These are phyloP conservation scores for Fusarium kyushuense DNA, from an alignment of 2,329 filamentous ascomycete genomes.

Conservation along the genomic window DNA sequence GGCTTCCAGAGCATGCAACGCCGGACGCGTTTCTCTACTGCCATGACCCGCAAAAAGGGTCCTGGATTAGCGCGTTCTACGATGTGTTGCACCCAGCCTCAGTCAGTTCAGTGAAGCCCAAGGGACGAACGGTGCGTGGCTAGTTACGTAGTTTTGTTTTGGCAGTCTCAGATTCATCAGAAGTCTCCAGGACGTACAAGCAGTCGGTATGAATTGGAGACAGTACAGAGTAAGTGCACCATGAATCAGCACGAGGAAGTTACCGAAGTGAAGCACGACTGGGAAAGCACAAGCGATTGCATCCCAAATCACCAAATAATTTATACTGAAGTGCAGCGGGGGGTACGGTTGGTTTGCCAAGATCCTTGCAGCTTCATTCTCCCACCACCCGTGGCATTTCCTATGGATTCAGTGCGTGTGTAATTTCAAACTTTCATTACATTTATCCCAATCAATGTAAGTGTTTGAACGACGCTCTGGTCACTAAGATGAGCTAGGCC, in stretches of 20 bases:
- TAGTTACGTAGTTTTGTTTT: conserved; percentile 2
- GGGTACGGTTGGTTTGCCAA: conserved; percentile 34
- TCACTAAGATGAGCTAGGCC: conserved; percentile 15
- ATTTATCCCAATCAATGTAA: conserved; percentile 12
- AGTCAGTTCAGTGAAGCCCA: conserved; percentile 10
- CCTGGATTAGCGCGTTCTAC: conserved; percentile 35
- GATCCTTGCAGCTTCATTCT: conserved; percentile 41
- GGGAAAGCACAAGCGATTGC: conserved; percentile 25
- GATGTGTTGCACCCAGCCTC: conserved; percentile 18
- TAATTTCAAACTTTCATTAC: conserved; percentile 30
- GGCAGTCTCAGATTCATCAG: not conserved
- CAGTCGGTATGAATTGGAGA: conserved; percentile 9
- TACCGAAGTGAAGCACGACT: conserved; percentile 14
- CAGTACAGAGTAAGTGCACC: conserved; percentile 30
- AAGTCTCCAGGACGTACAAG: not conserved
- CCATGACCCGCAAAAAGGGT: conserved; percentile 37
- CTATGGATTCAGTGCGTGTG: conserved; percentile 28
- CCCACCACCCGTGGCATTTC: conserved; percentile 34
- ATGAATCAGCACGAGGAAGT: conserved; percentile 8
- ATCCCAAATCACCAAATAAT: conserved; percentile 30
- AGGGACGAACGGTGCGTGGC: conserved; percentile 8
- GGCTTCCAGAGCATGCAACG: conserved; percentile 32
- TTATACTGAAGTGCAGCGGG: conserved; percentile 38
- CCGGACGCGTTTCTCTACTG: conserved; percentile 35
- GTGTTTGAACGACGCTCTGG: conserved; percentile 15